Conservation (phyloP, 305 asterid species). For the Stenogyne calaminthoides region DNA sequence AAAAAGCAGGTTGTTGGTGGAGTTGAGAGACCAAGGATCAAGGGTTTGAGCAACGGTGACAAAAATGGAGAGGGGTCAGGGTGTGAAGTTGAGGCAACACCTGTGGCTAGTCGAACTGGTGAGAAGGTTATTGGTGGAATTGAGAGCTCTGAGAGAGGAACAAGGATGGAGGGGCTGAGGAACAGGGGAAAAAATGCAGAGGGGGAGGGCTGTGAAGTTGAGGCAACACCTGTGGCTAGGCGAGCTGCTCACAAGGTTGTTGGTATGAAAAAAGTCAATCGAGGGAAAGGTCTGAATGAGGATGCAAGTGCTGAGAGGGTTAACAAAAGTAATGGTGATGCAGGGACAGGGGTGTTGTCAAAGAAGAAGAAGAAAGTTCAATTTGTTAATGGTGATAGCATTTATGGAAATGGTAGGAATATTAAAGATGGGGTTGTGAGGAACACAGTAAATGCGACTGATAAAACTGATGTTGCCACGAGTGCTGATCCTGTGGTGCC, state of each 20-base stretch:
- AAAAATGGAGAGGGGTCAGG: no score
- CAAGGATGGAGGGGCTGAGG: no score
- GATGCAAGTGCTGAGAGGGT: background rate
- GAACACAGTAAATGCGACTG: conserved; percentile 15
- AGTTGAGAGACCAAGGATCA: no score
- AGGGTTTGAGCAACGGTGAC: no score
- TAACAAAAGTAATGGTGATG: background rate
- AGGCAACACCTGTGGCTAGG: conserved; percentile 24
- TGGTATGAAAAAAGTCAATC: background rate
- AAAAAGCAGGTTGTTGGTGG: background rate
- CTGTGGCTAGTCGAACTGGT: conserved; percentile 20
- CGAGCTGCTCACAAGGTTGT: conserved; percentile 16
- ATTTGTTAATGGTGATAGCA: conserved; percentile 11
- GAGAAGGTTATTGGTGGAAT: background rate
- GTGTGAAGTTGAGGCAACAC: conserved; percentile 7
- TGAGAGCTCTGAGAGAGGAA: background rate
- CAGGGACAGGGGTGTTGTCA: conserved; percentile 2
- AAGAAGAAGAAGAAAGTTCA: conserved; percentile 9
- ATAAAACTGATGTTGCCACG: conserved; percentile 17
- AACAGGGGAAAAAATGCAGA: no score
- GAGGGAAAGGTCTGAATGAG: background rate
- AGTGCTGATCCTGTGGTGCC: conserved; percentile 17
- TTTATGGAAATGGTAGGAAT: background rate
- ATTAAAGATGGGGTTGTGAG: conserved; percentile 17
- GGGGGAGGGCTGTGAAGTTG: background rate